Conservation (phyloP, 1,284 basidiomycete species). For the Tilletia horrida region DNA sequence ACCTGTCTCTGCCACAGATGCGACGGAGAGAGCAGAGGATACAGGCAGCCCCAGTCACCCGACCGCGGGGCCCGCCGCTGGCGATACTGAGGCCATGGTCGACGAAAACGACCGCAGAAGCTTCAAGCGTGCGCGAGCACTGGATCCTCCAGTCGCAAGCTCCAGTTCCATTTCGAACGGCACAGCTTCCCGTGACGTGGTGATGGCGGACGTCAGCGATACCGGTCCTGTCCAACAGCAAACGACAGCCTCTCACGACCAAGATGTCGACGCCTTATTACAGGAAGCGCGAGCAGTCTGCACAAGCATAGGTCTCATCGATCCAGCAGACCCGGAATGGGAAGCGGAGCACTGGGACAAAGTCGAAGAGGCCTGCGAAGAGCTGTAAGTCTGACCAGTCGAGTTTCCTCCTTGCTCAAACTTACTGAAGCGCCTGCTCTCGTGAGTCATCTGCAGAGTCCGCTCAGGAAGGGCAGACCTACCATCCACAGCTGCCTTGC, state of each 20-base stretch:
- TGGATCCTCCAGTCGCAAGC: not conserved
- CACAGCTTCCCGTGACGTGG: not conserved
- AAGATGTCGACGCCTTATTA: constrained; percentile 19
- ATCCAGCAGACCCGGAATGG: constrained; percentile 38
- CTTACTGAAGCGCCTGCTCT: constrained; percentile 9
- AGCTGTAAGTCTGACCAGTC: constrained; percentile 65
- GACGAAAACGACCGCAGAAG: not conserved
- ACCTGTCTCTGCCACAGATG: not conserved
- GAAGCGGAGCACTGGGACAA: constrained; percentile 59
- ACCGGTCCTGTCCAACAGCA: too few relatives aligned
- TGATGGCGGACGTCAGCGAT: constrained; percentile 12
- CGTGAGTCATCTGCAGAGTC: constrained; percentile 21
- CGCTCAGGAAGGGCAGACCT: constrained; percentile 74
- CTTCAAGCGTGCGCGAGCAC: constrained; percentile 6
- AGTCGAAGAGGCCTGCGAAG: constrained; percentile 67
- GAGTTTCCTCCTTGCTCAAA: constrained; percentile 4
- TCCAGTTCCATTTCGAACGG: not conserved
- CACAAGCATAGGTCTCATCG: constrained; percentile 26
- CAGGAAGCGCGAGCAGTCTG: constrained; percentile 20
- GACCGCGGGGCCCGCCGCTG: constrained; percentile 4
- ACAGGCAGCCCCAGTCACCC: constrained; percentile 12
- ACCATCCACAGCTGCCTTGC: constrained; percentile 85
- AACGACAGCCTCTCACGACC: not conserved
- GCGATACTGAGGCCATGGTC: constrained; percentile 4
- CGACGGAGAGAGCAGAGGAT: not conserved